phyloP scores from a whole-genome alignment of 306 rosid species.

The Parietaria judaica region DNA sequence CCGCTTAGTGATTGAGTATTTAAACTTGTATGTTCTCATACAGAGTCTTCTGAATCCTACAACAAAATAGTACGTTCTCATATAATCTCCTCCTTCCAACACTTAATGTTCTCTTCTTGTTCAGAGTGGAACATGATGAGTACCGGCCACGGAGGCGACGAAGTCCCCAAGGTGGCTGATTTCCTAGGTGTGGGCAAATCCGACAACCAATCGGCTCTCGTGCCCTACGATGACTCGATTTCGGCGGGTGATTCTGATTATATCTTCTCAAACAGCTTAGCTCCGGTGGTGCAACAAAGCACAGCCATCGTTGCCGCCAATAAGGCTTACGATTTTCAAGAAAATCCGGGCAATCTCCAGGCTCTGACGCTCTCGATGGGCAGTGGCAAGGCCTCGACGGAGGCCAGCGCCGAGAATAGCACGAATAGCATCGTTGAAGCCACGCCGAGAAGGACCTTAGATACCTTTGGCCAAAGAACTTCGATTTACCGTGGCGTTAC shows the following conservation, averaged over 20 bases:
- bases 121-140: constrained; percentile 83
- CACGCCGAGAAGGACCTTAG: constrained; percentile 70
- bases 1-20: no score
- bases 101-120: neutral
- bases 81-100: neutral
- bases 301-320: constrained; percentile 22
- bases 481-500: constrained; percentile 98
- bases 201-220: constrained; percentile 72
- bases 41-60: no score
- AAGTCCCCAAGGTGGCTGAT: constrained; percentile 92
- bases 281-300: constrained; percentile 45
- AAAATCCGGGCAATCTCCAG: constrained; percentile 58
- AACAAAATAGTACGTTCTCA: neutral
- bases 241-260: constrained; percentile 50
- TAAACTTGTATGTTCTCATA: neutral
- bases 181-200: constrained; percentile 86
- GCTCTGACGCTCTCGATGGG: constrained; percentile 87
- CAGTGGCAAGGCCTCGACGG: constrained; percentile 75
- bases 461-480: constrained; percentile 94
- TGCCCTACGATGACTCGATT: constrained; percentile 46
- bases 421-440: constrained; percentile 38
- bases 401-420: constrained; percentile 56
- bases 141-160: constrained; percentile 32
- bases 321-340: constrained; percentile 52
- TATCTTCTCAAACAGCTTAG: constrained; percentile 40